Conservation (phyloP, 257 asterid species). For the Thymus quinquecostatus region DNA sequence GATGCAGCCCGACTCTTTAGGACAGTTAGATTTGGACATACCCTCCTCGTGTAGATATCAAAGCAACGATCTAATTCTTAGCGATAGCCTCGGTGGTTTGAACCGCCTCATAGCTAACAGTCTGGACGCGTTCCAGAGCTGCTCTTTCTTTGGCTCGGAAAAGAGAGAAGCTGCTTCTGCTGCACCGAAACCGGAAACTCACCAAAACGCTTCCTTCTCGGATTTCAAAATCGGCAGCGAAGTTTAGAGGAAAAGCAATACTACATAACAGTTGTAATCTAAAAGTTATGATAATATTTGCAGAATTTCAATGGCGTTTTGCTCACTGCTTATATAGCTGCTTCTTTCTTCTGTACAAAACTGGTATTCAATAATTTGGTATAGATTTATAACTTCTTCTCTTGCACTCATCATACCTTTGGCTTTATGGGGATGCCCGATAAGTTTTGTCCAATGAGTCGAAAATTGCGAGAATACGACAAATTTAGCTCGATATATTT, state of each 20-base stretch:
- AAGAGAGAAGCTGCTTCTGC: slow-evolving; percentile 53
- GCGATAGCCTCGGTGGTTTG: slow-evolving; percentile 87
- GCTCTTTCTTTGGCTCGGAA: slow-evolving; percentile 83
- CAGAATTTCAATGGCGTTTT: slow-evolving; percentile 9
- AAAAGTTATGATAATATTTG: slow-evolving; percentile 21
- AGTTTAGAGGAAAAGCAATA: slow-evolving; percentile 38
- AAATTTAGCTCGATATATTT: too few relatives aligned
- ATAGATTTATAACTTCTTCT: slow-evolving; percentile 31
- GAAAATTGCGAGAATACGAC: too few relatives aligned
- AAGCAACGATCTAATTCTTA: slow-evolving; percentile 76
- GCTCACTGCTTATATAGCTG: slow-evolving; percentile 24
- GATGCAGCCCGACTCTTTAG: slow-evolving; percentile 94
- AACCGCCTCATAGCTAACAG: slow-evolving; percentile 89
- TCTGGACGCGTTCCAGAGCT: slow-evolving; percentile 85
- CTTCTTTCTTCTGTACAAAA: slow-evolving; percentile 35
- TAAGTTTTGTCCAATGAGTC: too few relatives aligned
- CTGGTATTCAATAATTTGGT: slow-evolving; percentile 24
- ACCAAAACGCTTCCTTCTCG: slow-evolving; percentile 46
- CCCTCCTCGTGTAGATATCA: slow-evolving; percentile 84
- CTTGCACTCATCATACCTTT: slow-evolving; percentile 18
- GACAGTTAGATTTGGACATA: slow-evolving; percentile 87
- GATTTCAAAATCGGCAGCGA: slow-evolving; percentile 59
- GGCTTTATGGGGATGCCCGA: not conserved
- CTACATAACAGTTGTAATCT: slow-evolving; percentile 27
- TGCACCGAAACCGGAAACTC: slow-evolving; percentile 56